phyloP scores from a whole-genome alignment of 257 asterid genomes.

The Solanum phureja region DNA sequence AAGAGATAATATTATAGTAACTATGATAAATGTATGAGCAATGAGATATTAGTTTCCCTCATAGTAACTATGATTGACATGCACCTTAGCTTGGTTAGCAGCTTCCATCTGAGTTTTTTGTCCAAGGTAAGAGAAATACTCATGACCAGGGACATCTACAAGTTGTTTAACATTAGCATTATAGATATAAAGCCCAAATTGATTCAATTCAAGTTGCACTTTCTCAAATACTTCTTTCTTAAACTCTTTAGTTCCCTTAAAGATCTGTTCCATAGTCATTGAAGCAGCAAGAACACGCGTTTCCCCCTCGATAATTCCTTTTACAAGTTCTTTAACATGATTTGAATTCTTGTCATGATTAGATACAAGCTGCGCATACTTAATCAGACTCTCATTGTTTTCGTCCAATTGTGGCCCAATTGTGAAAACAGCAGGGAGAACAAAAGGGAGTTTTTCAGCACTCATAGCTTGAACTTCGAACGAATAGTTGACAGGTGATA shows the following conservation, averaged over 20 bases:
- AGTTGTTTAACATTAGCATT: conserved; percentile 62
- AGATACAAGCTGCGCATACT: conserved; percentile 51
- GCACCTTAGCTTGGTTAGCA: conserved; percentile 45
- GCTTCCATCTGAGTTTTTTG: conserved; percentile 71
- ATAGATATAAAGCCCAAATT: conserved; percentile 48
- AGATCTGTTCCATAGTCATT: conserved; percentile 67
- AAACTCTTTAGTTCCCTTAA: conserved; percentile 46
- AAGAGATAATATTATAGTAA: too few relatives aligned
- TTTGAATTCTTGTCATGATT: conserved; percentile 43
- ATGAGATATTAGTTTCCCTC: too few relatives aligned
- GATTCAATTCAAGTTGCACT: conserved; percentile 51
- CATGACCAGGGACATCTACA: conserved; percentile 57
- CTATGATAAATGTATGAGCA: too few relatives aligned
- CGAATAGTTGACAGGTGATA: conserved; percentile 57
- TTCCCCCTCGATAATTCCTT: conserved; percentile 63
- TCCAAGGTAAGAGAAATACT: conserved; percentile 57
- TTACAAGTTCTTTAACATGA: conserved; percentile 48
- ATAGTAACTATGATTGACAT: too few relatives aligned
- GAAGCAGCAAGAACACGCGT: conserved; percentile 60
- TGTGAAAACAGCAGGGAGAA: conserved; percentile 68
- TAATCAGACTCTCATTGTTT: conserved; percentile 15
- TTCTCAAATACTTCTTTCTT: conserved; percentile 53
- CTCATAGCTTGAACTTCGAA: conserved; percentile 73
- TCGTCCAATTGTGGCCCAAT: conserved; percentile 53
- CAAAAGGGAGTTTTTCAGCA: conserved; percentile 65